Evolutionary conservation across 2,329 filamentous ascomycete genomes (phyloP), one percentile per base, ranked within the genome.

Genomic region (Pezicula rhizophila): DNA sequence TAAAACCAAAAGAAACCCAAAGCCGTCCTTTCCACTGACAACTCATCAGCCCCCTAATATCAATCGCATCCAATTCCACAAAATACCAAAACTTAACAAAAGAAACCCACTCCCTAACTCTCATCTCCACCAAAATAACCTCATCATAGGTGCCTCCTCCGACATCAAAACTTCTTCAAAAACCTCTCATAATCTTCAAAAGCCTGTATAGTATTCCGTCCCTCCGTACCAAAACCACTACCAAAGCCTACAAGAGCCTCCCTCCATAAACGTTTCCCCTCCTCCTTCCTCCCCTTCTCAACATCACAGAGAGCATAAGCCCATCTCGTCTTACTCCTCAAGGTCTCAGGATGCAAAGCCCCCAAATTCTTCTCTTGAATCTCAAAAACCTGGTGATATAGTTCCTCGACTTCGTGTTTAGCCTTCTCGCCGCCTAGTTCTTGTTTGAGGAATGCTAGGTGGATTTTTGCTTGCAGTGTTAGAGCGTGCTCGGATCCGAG

Each of bases 101-200:
- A 11, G 28, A 31, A 31, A 31, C 11, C 23, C 28, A 31, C 28
- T 31, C 28, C 11, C 7, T 12, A 31, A 31, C 28, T 31, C 28
- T 31, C 28, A 3, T 31, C 3, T 12, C 28, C 3, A 31, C 28
- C 3, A 23, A 2, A 5, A 23, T 23, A 23, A 23, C 23, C 23
- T 23, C 23, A 5, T 23, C 23, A 23, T 23, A 23, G 6, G 4
- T 10, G 8, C 3, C 28, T 31, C 28, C 28, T 31, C 28, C 8
- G 28, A 10, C 28, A 31, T 38, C 35, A 38, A 38, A 38, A 54
- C 28, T 23, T 57, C 42, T 50, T 56, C n/a, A 57, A 34, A 43
- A 57, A 57, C 33, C 56, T 56, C 45, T 61, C 58, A 45, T 59
- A 60, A 11, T 52, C 54, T 38, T 50, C 58, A 37, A 55, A 59